phyloP scores from a whole-genome alignment of 257 asterid genomes.

The Prunella vulgaris region DNA sequence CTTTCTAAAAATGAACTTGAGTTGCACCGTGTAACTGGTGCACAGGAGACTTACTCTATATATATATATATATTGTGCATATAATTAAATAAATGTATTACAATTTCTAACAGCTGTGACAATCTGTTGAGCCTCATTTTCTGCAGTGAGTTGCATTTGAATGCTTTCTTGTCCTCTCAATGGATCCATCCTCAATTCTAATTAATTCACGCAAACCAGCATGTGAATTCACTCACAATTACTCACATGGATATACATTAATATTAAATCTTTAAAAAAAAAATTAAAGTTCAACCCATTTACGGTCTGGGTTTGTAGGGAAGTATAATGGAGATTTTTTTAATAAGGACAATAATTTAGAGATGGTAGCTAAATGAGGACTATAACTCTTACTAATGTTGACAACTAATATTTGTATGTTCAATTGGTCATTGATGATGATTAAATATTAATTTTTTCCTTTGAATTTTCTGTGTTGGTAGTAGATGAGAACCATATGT shows the following conservation, averaged over 20 bases:
- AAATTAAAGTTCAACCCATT: too few relatives aligned
- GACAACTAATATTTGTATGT: not conserved
- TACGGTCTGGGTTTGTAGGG: too few relatives aligned
- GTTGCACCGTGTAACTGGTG: too few relatives aligned
- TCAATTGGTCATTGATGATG: not conserved
- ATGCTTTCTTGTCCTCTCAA: conserved; percentile 86
- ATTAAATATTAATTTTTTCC: not conserved
- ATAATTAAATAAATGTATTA: conserved; percentile 4
- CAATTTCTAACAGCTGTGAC: conserved; percentile 73
- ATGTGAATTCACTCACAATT: not conserved
- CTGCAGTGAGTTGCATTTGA: conserved; percentile 84
- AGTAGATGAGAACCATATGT: not conserved
- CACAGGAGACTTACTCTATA: too few relatives aligned
- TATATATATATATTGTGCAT: not conserved
- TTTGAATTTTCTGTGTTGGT: not conserved
- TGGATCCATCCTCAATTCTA: conserved; percentile 53
- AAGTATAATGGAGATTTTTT: too few relatives aligned
- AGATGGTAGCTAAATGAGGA: not conserved
- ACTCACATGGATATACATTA: not conserved
- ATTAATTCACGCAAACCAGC: not conserved
- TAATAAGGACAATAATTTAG: too few relatives aligned
- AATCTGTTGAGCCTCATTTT: conserved; percentile 88
- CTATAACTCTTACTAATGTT: too few relatives aligned
- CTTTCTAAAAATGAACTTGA: too few relatives aligned
- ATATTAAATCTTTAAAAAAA: too few relatives aligned